Conservation (phyloP, 331 rosid species). For the Pyrus hybrid region DNA sequence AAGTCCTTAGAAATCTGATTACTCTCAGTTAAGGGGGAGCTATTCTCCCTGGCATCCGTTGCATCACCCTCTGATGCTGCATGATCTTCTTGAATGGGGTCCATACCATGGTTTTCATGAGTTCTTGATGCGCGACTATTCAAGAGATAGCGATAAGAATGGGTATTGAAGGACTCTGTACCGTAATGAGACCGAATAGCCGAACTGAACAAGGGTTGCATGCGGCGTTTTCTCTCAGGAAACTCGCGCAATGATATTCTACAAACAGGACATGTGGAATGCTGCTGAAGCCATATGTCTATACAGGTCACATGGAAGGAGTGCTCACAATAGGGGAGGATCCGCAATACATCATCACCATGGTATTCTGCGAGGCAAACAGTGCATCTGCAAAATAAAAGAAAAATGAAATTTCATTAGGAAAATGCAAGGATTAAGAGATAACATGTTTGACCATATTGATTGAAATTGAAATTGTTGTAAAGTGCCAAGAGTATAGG, state of each 20-base stretch:
- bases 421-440: neutral
- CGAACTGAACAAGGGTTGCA: constrained; percentile 72
- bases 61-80: constrained; percentile 34
- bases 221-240: constrained; percentile 40
- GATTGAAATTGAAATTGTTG: neutral
- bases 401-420: constrained; percentile 17
- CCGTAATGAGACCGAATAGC: constrained; percentile 37
- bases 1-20: constrained; percentile 39
- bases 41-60: constrained; percentile 32
- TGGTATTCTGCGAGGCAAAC: constrained; percentile 80
- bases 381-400: constrained; percentile 55
- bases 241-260: constrained; percentile 59
- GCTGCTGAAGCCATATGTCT: constrained; percentile 91
- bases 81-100: constrained; percentile 33
- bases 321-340: constrained; percentile 86
- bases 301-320: constrained; percentile 82
- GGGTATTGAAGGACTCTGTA: constrained; percentile 30
- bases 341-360: constrained; percentile 62
- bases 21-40: constrained; percentile 27
- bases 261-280: constrained; percentile 87
- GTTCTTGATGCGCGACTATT: constrained; percentile 27
- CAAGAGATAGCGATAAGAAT: constrained; percentile 36
- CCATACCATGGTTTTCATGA: constrained; percentile 31
- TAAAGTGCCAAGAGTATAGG: neutral
- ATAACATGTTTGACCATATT: neutral